These are phyloP conservation scores for Scleroderma citrinum DNA, from an alignment of 768 basidiomycete species.

Conservation along the genomic window DNA sequence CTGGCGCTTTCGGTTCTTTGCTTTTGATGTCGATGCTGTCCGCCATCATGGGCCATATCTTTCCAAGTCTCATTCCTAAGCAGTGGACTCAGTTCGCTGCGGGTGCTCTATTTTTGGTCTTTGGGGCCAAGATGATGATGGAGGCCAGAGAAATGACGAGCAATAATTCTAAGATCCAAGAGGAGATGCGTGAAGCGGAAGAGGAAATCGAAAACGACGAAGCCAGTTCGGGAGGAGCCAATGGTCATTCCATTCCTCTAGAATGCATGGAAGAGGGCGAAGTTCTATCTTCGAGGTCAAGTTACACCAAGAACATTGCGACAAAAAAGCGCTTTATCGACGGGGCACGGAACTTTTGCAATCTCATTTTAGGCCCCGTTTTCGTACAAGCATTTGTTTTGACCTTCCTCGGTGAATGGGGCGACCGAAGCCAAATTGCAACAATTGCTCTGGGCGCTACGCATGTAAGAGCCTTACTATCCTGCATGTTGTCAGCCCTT, in stretches of 20 bases:
- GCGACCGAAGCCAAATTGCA: constrained; percentile 94
- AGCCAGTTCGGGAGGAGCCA: constrained; percentile 39
- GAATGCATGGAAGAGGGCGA: constrained; percentile 73
- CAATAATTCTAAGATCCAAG: constrained; percentile 77
- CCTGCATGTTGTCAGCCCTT: not conserved
- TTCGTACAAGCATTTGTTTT: constrained; percentile 93
- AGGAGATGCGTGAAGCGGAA: constrained; percentile 95
- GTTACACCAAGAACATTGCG: constrained; percentile 11
- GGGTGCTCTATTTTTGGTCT: constrained; percentile 79
- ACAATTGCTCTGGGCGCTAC: constrained; percentile 95
- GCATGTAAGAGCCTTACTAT: constrained; percentile 57
- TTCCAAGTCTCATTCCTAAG: constrained; percentile 75
- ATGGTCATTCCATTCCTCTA: constrained; percentile 51
- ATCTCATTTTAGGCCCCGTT: constrained; percentile 81
- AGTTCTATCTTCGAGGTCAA: constrained; percentile 5
- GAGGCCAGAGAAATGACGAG: constrained; percentile 78
- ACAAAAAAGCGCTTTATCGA: constrained; percentile 36
- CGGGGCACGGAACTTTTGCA: constrained; percentile 76
- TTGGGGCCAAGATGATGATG: constrained; percentile 84
- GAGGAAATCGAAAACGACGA: constrained; percentile 90
- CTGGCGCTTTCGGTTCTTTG: constrained; percentile 83
- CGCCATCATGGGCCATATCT: constrained; percentile 86
- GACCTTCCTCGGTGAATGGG: constrained; percentile 99
- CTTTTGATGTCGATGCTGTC: constrained; percentile 92
- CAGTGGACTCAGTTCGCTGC: constrained; percentile 68